phyloP scores from a whole-genome alignment of 495 filamentous ascomycete genomes.

The Evansstolkia leycettana region DNA sequence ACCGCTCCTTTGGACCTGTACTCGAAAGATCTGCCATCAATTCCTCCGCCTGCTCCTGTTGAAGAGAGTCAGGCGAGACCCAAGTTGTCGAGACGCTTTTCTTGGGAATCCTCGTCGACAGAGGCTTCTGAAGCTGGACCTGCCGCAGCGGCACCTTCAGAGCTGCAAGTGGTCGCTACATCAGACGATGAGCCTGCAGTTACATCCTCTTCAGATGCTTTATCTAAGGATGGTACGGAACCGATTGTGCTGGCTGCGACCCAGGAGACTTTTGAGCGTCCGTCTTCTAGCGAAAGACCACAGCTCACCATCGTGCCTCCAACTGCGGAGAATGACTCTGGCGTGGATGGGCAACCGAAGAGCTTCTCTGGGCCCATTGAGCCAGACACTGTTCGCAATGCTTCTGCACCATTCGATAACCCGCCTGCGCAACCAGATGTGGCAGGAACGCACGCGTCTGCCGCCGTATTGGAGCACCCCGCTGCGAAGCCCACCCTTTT shows the following conservation, averaged over 20 bases:
- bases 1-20: neutral
- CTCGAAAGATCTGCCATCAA: neutral
- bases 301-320: slow-evolving; percentile 15
- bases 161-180: too few relatives aligned
- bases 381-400: slow-evolving; percentile 2
- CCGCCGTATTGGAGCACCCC: slow-evolving; percentile 3
- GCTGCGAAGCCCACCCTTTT: slow-evolving; percentile 29
- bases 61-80: slow-evolving; percentile 9
- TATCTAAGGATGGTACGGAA: neutral
- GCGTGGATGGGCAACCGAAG: neutral
- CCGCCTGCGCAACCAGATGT: neutral
- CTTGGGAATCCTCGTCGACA: slow-evolving; percentile 27
- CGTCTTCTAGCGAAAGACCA: slow-evolving; percentile 8
- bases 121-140: slow-evolving; percentile 7
- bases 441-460: slow-evolving; percentile 1
- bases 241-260: neutral
- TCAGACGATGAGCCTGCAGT: too few relatives aligned
- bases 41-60: slow-evolving; percentile 1
- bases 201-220: too few relatives aligned
- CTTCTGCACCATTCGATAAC: slow-evolving; percentile 3
- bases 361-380: slow-evolving; percentile 5
- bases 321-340: slow-evolving; percentile 6
- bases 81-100: slow-evolving; percentile 24
- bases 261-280: neutral
- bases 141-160: slow-evolving; percentile 1